A percentile compares a stretch with the other conserved stretches of the same genome.
Conservation (phyloP, 306 rosid species). For the Corylus heterophylla region DNA sequence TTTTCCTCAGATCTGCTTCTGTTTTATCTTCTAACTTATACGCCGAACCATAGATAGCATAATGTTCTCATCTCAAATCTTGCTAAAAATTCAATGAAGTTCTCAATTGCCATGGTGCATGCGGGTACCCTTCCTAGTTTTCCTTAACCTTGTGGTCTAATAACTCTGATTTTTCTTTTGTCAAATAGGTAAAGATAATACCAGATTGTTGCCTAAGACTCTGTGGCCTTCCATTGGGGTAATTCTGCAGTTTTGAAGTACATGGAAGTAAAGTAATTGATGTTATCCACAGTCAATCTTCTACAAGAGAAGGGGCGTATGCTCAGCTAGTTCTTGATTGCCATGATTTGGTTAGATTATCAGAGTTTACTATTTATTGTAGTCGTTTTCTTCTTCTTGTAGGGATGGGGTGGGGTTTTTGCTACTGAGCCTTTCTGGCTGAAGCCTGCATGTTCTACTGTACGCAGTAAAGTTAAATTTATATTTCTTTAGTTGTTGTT, state of each 20-base stretch:
- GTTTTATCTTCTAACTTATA: background rate
- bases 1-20: background rate
- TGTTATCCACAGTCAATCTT: background rate
- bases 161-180: background rate
- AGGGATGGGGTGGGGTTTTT: background rate
- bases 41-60: background rate
- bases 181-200: background rate
- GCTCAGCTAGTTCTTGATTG: background rate
- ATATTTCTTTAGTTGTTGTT: background rate
- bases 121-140: background rate
- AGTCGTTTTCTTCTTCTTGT: background rate
- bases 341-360: background rate
- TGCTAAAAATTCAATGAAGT: background rate
- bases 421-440: background rate
- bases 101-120: background rate
- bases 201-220: background rate
- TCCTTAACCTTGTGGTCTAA: background rate
- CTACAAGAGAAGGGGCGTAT: background rate
- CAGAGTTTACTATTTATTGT: background rate
- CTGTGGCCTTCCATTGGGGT: background rate
- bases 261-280: background rate
- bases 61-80: background rate
- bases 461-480: background rate
- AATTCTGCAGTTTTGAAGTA: background rate
- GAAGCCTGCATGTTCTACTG: background rate